Conservation (phyloP, 1,139 yeast genomes). For the Geotrichum carabidarum region DNA sequence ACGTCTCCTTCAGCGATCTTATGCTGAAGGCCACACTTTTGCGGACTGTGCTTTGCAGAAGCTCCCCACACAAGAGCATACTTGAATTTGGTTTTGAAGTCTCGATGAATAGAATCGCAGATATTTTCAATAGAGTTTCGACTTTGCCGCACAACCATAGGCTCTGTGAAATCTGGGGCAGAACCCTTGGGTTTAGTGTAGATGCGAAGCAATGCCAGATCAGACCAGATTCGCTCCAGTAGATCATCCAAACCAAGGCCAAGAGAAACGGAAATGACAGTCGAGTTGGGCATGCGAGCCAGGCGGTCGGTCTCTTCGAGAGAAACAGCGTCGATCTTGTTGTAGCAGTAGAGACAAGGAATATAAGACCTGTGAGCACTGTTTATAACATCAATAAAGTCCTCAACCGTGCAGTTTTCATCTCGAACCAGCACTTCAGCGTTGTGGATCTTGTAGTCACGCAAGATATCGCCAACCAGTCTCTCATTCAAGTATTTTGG, state of each 20-base stretch:
- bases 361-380: slow-evolving; percentile 82
- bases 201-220: slow-evolving; percentile 69
- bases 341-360: slow-evolving; percentile 88
- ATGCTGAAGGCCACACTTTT: slow-evolving; percentile 86
- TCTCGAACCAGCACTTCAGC: slow-evolving; percentile 91
- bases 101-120: slow-evolving; percentile 89
- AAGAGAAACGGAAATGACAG: slow-evolving; percentile 87
- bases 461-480: slow-evolving; percentile 66
- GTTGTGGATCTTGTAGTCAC: slow-evolving; percentile 85
- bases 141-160: slow-evolving; percentile 77
- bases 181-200: slow-evolving; percentile 86
- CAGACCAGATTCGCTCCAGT: slow-evolving; percentile 89
- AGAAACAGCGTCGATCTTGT: slow-evolving; percentile 92
- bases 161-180: slow-evolving; percentile 75
- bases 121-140: slow-evolving; percentile 77
- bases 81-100: slow-evolving; percentile 84
- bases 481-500: slow-evolving; percentile 80
- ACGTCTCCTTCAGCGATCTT: slow-evolving; percentile 90
- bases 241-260: slow-evolving; percentile 83
- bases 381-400: slow-evolving; percentile 86
- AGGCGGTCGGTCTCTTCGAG: slow-evolving; percentile 88
- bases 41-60: slow-evolving; percentile 92
- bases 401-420: slow-evolving; percentile 85
- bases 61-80: slow-evolving; percentile 97
- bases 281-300: slow-evolving; percentile 88